Evolutionary conservation across 768 basidiomycete species (phyloP).

Genomic region (Sarcodon aspratus): DNA sequence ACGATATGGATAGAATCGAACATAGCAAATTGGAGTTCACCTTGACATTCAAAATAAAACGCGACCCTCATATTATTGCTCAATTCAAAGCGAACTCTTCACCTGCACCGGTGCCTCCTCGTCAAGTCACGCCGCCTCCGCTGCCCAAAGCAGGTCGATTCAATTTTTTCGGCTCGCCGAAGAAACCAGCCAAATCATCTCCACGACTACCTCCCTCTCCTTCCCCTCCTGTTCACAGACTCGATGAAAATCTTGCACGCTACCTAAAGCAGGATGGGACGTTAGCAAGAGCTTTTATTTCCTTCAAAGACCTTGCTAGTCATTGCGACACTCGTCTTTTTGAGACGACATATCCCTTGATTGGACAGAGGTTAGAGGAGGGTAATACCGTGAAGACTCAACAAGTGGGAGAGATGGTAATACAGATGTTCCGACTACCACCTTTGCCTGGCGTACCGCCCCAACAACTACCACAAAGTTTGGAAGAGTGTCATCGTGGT

Average conservation of each 20-base stretch:
- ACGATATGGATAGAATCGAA: conserved; percentile 49
- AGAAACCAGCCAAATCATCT: conserved; percentile 27
- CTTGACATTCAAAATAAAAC: conserved; percentile 75
- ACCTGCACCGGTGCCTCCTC: conserved; percentile 24
- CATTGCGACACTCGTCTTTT: conserved; percentile 80
- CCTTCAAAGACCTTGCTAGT: conserved; percentile 77
- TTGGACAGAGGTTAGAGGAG: conserved; percentile 57
- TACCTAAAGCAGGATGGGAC: conserved; percentile 82
- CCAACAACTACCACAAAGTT: conserved; percentile 76
- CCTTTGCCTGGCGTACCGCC: conserved; percentile 73
- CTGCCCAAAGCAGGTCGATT: conserved; percentile 24
- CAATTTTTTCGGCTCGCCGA: conserved; percentile 22
- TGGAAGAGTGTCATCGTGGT: conserved; percentile 88
- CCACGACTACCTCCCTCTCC: conserved; percentile 27
- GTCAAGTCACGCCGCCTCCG: conserved; percentile 26
- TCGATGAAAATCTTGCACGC: conserved; percentile 69
- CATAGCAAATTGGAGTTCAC: conserved; percentile 95
- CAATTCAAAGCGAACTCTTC: conserved; percentile 60
- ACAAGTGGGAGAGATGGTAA: conserved; percentile 77
- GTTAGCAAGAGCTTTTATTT: conserved; percentile 77
- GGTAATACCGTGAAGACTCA: conserved; percentile 48
- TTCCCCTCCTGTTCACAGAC: conserved; percentile 21
- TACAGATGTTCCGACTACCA: conserved; percentile 87
- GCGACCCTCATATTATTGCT: conserved; percentile 74
- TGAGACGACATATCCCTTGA: conserved; percentile 73